Conservation (phyloP, 768 basidiomycete species). For the Rhizopogon roseolus region DNA sequence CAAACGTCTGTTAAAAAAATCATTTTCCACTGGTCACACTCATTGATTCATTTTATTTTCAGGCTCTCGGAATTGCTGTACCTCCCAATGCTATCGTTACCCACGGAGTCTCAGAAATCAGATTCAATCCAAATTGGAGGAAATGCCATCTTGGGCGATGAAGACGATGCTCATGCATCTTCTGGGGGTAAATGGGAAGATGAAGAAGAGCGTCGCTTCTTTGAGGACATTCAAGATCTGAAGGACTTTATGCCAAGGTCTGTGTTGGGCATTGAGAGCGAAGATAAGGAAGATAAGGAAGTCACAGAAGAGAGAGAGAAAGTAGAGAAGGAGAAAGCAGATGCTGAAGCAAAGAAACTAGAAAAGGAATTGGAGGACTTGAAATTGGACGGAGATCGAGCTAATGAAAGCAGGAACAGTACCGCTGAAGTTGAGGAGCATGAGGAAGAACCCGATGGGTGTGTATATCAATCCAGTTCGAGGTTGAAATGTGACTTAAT, state of each 20-base stretch:
- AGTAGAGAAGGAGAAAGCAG: slow-evolving; percentile 54
- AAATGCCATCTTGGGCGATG: slow-evolving; percentile 38
- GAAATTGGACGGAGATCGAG: slow-evolving; percentile 29
- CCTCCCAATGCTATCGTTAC: slow-evolving; percentile 76
- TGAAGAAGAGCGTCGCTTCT: slow-evolving; percentile 92
- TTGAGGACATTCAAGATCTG: slow-evolving; percentile 88
- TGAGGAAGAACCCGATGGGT: slow-evolving; percentile 27
- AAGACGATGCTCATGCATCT: slow-evolving; percentile 47
- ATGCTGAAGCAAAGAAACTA: slow-evolving; percentile 66
- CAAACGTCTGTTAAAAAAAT: slow-evolving; percentile 59
- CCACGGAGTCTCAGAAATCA: slow-evolving; percentile 73
- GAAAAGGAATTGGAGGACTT: slow-evolving; percentile 75
- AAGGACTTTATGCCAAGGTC: slow-evolving; percentile 88
- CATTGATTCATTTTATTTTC: slow-evolving; percentile 8
- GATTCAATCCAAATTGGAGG: slow-evolving; percentile 77
- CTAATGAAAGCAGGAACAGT: slow-evolving; percentile 14
- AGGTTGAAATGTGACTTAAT: slow-evolving; percentile 10
- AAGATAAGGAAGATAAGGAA: slow-evolving; percentile 34
- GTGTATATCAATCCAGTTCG: slow-evolving; percentile 3
- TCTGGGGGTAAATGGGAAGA: slow-evolving; percentile 94
- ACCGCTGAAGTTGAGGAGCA: slow-evolving; percentile 12
- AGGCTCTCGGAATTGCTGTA: slow-evolving; percentile 92
- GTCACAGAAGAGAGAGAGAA: slow-evolving; percentile 41
- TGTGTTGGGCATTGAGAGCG: slow-evolving; percentile 66
- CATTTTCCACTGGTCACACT: background rate